Evolutionary conservation across 2,329 filamentous ascomycete species (phyloP), one percentile per base, ranked within the genome.

Genomic region (Alternaria viburni): DNA sequence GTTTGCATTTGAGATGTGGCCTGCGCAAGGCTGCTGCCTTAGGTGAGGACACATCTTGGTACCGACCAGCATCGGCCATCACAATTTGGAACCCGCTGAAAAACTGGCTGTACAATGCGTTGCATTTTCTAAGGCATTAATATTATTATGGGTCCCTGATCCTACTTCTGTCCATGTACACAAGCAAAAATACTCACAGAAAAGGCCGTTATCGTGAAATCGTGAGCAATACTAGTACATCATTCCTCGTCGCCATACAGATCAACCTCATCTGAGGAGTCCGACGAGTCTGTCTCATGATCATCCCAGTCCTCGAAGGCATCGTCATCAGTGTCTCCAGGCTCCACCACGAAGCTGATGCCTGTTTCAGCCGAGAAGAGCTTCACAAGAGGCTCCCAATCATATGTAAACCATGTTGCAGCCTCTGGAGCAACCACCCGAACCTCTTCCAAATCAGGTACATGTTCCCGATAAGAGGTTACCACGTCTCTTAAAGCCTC

Each of bases 401-500:
- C 59, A n/a, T 67, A 68, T 3, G 23, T 57, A 19, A 64, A 47
- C 13, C 51, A 60, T 28, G 50, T 46, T 10, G 43, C 43, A 7
- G 45, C 50, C 8, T 52, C n/a, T 13, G 61, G 50, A 15, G 51
- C 25, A 17, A 59, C 57, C 7, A 70, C 59, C 3, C 56, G 62
- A 19, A 73, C 43, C 19, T 57, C 44, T 15, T 56, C 55, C 11
- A 72, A 46, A 3, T 15, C 44, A 23, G 69, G 68, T 9, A 65
- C 45, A 15, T 64, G 15, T 5, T 58, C 44, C 5, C 25, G 30
- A 30, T 54, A 67, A 3, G 61, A 51, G 19, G 19, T 51, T 3
- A 64, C 63, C 61, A 73, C 49, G 13, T 69, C 59, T 43, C 67
- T 63, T 19, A 74, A 30, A n/a, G 67, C 64, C 8, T 28, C 36